A percentile compares a stretch with the other conserved stretches of the same genome.
These are phyloP conservation scores for Pachysandra terminalis DNA, from an alignment of 164 flowering plant species.

Conservation along the genomic window DNA sequence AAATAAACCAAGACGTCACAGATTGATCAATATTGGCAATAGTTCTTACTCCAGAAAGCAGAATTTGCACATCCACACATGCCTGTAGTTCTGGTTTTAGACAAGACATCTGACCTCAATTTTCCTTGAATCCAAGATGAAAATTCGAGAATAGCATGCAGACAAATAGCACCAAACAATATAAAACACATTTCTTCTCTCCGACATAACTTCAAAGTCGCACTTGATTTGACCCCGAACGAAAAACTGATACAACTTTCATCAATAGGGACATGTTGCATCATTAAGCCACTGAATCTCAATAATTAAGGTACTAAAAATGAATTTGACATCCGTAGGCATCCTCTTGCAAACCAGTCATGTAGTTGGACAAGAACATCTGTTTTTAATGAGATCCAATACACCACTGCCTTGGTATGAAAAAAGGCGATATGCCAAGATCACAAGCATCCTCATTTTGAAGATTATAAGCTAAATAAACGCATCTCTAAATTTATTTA, in stretches of 20 bases:
- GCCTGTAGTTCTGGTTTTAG: no score
- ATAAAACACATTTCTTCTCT: not conserved
- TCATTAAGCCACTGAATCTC: slow-evolving; percentile 1
- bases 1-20: no score
- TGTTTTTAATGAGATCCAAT: not conserved
- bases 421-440: not conserved
- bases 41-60: no score
- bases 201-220: no score
- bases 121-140: not conserved
- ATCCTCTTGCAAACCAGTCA: not conserved
- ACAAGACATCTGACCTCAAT: not conserved
- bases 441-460: not conserved
- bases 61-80: no score
- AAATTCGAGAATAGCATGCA: not conserved
- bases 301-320: not conserved
- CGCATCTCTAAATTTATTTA: no score
- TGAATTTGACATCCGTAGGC: not conserved
- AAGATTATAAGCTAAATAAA: not conserved
- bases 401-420: not conserved
- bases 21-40: no score
- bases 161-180: not conserved
- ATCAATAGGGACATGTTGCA: no score
- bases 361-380: not conserved
- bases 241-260: no score
- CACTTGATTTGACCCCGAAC: no score